These are phyloP conservation scores for Chlorella vulgaris DNA, from an alignment of 139 green algal genomes.

Conservation along the genomic window DNA sequence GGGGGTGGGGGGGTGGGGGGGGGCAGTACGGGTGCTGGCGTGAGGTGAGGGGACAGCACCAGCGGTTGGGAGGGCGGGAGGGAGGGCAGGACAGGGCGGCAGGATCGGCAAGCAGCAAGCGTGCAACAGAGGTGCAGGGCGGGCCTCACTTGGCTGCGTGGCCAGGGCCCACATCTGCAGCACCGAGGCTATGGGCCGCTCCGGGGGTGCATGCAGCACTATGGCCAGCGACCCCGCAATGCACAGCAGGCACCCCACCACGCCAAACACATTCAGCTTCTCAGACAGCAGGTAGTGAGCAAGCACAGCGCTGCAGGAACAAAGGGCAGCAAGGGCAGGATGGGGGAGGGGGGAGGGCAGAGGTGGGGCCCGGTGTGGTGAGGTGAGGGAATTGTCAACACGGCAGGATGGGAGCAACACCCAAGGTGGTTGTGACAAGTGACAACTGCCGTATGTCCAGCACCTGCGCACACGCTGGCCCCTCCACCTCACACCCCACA, in stretches of 20 bases:
- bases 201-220: slow-evolving; percentile 91
- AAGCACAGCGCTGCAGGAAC: slow-evolving; percentile 80
- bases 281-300: slow-evolving; percentile 92
- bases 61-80: background rate
- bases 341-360: too few species aligned
- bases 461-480: background rate
- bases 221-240: slow-evolving; percentile 89
- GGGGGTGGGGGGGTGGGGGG: background rate
- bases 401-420: too few species aligned
- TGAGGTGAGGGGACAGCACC: background rate
- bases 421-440: background rate
- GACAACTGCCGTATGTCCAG: background rate
- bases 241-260: slow-evolving; percentile 92
- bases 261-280: slow-evolving; percentile 92
- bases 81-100: background rate
- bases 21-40: too few species aligned
- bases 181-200: slow-evolving; percentile 76
- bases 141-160: slow-evolving; percentile 74
- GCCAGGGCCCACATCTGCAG: slow-evolving; percentile 86
- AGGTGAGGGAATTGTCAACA: too few species aligned
- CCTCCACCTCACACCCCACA: background rate
- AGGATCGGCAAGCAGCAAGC: background rate
- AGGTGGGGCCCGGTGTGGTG: too few species aligned
- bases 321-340: background rate
- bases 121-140: background rate